Evolutionary conservation across 345 rosid species (phyloP), one percentile per base, ranked within the genome.

Genomic region (Nephelium lappaceum): DNA sequence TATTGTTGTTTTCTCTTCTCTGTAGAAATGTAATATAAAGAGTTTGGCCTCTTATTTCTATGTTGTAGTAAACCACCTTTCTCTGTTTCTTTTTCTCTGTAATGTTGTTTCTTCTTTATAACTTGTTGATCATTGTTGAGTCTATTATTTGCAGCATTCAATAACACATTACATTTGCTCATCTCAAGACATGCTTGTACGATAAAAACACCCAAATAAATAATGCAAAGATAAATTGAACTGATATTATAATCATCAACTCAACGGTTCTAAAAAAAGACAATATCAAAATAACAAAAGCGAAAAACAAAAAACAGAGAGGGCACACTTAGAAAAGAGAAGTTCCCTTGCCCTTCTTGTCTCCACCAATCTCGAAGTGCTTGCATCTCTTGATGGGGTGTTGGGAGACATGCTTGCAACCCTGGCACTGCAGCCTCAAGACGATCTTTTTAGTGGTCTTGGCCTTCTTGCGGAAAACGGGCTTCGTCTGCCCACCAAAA

Each of bases 371-470:
- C 72, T 91, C 93, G 65, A 91, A 91, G 45, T 91, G 95, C 91
- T 90, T 90, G 86, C 93, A 88, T 79, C 93, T 86, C 93, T 88
- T 91, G 75, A 92, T 91, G 0, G 97, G 82, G 72, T 86, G 93
- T 83, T 91, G 95, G 57, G 97, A 92, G 1, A 92, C 82, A 27
- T 91, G 95, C 87, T 93, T 93, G 91, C 97, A 93, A 15, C 85
- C 84, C 80, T 92, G 94, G 82, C 94, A 92, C 31, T 91, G 95
- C 55, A 93, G 87, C 95, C 97, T 93, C 87, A 91, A 36, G 58
- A 91, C 93, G 76, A 93, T 93, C 89, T 93, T 93, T 87, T 93
- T 93, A 14, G 95, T 88, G n/a, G 97, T 91, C 88, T 89, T 91
- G 3, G 95, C 93, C 92, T 92, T 92, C 87, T 92, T 92, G 90